Conservation (phyloP, 2,329 filamentous ascomycete genomes). For the Cladosporium cucumerinum region DNA sequence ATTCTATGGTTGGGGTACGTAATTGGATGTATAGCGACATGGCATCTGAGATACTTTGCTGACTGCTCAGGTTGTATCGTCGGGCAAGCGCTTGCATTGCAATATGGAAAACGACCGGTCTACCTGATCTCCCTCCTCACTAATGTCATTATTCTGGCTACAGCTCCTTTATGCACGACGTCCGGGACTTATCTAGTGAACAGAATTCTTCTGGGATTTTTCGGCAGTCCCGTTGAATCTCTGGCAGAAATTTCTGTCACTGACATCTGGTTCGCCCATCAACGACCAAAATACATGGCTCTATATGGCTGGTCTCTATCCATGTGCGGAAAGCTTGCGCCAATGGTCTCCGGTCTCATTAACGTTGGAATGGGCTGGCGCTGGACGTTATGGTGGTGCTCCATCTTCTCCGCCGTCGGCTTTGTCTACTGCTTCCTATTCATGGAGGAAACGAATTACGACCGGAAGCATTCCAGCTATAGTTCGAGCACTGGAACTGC, state of each 20-base stretch:
- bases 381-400: slow-evolving; percentile 51
- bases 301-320: slow-evolving; percentile 29
- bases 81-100: slow-evolving; percentile 53
- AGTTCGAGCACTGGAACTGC: too few species aligned
- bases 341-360: slow-evolving; percentile 51
- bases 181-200: slow-evolving; percentile 48
- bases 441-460: slow-evolving; percentile 60
- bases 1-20: slow-evolving; percentile 37
- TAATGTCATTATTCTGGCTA: slow-evolving; percentile 42
- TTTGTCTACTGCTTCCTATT: slow-evolving; percentile 56
- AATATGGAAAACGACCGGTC: slow-evolving; percentile 50
- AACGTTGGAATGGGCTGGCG: slow-evolving; percentile 46
- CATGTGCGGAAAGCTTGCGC: slow-evolving; percentile 30
- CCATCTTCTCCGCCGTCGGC: slow-evolving; percentile 50
- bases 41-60: neutral
- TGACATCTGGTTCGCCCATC: slow-evolving; percentile 32
- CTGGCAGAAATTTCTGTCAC: slow-evolving; percentile 38
- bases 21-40: neutral
- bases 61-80: slow-evolving; percentile 40
- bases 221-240: slow-evolving; percentile 49
- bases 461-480: slow-evolving; percentile 25
- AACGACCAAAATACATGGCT: slow-evolving; percentile 30
- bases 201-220: slow-evolving; percentile 48
- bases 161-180: slow-evolving; percentile 44
- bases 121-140: slow-evolving; percentile 45